These are phyloP conservation scores for Kwoniella dendrophila DNA, from an alignment of 768 basidiomycete genomes.

Conservation along the genomic window DNA sequence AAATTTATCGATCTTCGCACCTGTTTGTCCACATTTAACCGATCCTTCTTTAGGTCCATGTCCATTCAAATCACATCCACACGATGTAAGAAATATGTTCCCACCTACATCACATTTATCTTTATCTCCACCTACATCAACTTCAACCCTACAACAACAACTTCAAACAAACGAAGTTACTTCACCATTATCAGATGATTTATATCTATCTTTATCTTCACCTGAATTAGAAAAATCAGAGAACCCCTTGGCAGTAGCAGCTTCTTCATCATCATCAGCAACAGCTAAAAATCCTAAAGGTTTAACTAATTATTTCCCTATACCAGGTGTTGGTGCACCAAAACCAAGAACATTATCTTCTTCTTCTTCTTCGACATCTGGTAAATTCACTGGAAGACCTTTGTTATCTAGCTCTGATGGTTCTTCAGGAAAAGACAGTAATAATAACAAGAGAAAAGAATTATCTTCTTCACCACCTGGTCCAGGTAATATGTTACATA, in stretches of 20 bases:
- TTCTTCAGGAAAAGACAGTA: not conserved
- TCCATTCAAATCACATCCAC: conserved; percentile 28
- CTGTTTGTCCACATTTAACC: conserved; percentile 17
- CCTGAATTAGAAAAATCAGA: not conserved
- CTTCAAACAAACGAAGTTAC: not conserved
- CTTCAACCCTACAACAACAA: not conserved
- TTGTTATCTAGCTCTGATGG: not conserved
- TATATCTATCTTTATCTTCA: not conserved
- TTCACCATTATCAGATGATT: too few relatives aligned
- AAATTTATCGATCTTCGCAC: conserved; percentile 18
- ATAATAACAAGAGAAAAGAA: not conserved
- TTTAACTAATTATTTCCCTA: conserved; percentile 18
- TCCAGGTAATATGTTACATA: conserved; percentile 19
- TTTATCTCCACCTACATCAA: conserved; percentile 1
- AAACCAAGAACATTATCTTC: conserved; percentile 9
- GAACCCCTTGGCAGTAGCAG: too few relatives aligned
- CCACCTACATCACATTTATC: conserved; percentile 21
- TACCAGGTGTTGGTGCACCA: conserved; percentile 13
- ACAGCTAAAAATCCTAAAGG: conserved; percentile 10
- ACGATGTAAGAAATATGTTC: conserved; percentile 26
- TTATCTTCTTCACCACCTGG: conserved; percentile 5
- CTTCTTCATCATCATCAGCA: too few relatives aligned
- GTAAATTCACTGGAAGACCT: not conserved
- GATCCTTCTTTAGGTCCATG: conserved; percentile 24
- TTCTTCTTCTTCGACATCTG: not conserved